Conservation (phyloP, 2,329 filamentous ascomycete species). For the Fusarium oxysporum region DNA sequence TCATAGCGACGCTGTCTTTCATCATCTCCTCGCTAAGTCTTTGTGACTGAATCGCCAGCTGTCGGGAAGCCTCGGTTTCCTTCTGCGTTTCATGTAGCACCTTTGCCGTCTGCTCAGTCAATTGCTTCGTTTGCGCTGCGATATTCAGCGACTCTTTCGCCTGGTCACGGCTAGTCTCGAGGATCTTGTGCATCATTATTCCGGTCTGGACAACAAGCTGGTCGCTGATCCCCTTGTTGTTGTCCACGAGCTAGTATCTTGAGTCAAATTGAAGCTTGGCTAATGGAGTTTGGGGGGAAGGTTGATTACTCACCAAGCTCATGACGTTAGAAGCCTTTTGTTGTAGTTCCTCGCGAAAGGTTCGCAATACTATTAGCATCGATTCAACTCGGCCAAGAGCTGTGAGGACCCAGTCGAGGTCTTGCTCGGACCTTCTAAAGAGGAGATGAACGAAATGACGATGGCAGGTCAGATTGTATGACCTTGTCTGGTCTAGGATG, state of each 20-base stretch:
- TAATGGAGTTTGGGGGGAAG: neutral
- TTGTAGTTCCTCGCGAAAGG: neutral
- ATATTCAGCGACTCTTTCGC: neutral
- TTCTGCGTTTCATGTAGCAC: neutral
- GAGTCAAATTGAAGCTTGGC: neutral
- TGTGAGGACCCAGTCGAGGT: neutral
- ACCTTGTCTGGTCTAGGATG: neutral
- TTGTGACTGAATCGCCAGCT: neutral
- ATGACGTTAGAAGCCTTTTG: neutral
- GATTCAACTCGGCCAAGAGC: neutral
- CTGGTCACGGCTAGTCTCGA: neutral
- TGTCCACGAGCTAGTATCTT: neutral
- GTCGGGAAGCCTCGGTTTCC: neutral
- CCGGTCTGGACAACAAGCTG: neutral
- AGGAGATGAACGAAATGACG: neutral
- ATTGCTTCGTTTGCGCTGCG: neutral
- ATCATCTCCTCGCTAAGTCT: neutral
- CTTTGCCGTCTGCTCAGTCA: neutral
- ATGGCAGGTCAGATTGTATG: neutral
- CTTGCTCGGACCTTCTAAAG: neutral
- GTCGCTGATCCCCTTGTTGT: neutral
- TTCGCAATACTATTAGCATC: neutral
- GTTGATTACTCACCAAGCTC: neutral
- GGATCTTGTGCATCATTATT: neutral
- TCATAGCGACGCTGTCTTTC: neutral